Percentiles rank a stretch among this genome's conserved stretches.
phyloP scores from a whole-genome alignment of 2,329 filamentous ascomycete genomes.

The Pestalotiopsis sp. region DNA sequence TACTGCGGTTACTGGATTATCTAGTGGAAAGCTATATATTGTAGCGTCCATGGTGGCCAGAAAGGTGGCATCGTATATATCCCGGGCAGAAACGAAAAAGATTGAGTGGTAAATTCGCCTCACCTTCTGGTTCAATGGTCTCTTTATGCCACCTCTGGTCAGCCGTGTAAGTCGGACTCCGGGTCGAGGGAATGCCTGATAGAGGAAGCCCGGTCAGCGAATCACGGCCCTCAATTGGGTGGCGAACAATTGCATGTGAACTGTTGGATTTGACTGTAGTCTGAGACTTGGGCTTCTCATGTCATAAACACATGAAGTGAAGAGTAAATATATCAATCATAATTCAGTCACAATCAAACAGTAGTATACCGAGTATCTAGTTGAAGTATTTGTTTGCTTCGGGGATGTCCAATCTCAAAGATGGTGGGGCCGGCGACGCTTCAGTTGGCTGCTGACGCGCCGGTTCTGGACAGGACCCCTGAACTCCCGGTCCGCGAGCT shows the following conservation, averaged over 20 bases:
- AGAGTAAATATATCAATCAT: too few species aligned
- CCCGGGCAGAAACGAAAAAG: accelerated
- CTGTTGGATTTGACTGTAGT: not conserved
- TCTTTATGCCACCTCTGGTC: too few species aligned
- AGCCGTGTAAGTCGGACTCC: not conserved
- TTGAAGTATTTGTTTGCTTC: not conserved
- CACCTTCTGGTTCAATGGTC: too few species aligned
- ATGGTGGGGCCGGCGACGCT: not conserved
- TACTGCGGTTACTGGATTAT: too few species aligned
- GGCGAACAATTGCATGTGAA: not conserved
- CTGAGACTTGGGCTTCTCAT: not conserved
- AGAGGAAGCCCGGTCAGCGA: not conserved
- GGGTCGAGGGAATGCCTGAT: not conserved
- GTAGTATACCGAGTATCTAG: too few species aligned
- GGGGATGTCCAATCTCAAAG: not conserved
- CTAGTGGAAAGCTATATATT: too few species aligned
- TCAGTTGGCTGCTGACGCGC: not conserved
- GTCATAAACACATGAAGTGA: not conserved
- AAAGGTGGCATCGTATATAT: too few species aligned
- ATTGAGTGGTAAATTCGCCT: too few species aligned
- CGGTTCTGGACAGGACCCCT: not conserved
- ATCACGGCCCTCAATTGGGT: not conserved
- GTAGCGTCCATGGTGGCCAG: too few species aligned
- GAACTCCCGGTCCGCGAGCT: not conserved
- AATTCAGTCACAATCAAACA: too few species aligned